Base-by-base conservation (phyloP, 148 eudicot species). In the Fagopyrum esculentum region DNA sequence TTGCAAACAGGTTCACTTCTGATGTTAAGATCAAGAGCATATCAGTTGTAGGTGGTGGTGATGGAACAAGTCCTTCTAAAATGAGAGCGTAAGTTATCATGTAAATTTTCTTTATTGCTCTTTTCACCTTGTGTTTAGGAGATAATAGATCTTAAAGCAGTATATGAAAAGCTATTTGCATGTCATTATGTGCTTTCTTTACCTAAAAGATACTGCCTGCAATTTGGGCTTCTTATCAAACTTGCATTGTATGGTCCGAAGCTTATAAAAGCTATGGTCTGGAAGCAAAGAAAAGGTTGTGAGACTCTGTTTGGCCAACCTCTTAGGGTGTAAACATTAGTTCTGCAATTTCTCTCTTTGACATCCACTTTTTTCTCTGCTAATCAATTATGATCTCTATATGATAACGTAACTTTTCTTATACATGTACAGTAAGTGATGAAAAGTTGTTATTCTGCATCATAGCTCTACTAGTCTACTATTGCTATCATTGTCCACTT, bases 11-110 rank as follows among this genome's bases (percentile, higher is more conserved):
- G 76, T 95, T 95, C 76, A 95, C 97, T 51, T 90, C 97, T 74
- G 99, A 95, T 88, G 97, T 95, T 70, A 95, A 92, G 83, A 90
- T 95, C 81, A 95, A 95, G 85, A 89, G 99, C 90, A 92, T 95
- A 77, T 90, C 99, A 22, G 76, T 95, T 76, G 86, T 95, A 54
- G 99, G 99, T 77, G 99, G 99, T 74, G 87, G 94, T 85, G 92
- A 92, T 86, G 99, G 99, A 80, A 90, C 99, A 75, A 95, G 99
- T 84, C 99, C 99, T 83, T 84, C 91, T 73, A 95, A 90, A 82
- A 95, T 95, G 97, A 92, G 97, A 84, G 99, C 90, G 99, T 95
- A 83, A 89, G 97, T 81, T 72, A 48, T 26, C 15, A 43, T 77
- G 6, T 15, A 15, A 17, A 9, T 30, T 66, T 63, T 13, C 1